These are phyloP conservation scores for Herpetomonas samuelpessoai DNA, from an alignment of 208 protist genomes.

Conservation along the genomic window DNA sequence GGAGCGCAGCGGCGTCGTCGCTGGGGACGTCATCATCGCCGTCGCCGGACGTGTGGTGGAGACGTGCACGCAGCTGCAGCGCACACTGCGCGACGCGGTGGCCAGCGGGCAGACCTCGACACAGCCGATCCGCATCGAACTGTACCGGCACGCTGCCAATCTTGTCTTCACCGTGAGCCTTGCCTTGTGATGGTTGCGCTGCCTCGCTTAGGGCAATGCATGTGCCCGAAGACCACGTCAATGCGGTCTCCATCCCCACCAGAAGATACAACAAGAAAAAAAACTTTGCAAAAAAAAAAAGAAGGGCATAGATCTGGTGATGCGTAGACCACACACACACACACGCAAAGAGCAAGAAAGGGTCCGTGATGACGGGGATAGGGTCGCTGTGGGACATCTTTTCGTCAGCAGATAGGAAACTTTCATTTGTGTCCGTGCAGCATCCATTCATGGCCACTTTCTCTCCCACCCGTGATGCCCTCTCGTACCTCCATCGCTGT, in stretches of 20 bases:
- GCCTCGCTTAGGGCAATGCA: background rate
- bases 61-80: conserved; percentile 37
- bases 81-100: conserved; percentile 22
- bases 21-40: conserved; percentile 45
- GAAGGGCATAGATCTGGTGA: too few species aligned
- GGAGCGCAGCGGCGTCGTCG: conserved; percentile 27
- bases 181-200: conserved; percentile 9
- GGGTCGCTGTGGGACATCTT: too few species aligned
- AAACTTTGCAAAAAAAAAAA: background rate
- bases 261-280: conserved; percentile 8
- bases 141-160: conserved; percentile 43
- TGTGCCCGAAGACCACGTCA: too few species aligned
- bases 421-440: too few species aligned
- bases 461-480: too few species aligned
- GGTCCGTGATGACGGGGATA: too few species aligned
- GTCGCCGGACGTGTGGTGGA: conserved; percentile 14
- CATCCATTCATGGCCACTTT: too few species aligned
- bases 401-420: too few species aligned
- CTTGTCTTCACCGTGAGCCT: conserved; percentile 21
- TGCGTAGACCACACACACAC: too few species aligned
- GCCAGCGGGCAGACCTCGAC: background rate
- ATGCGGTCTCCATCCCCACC: too few species aligned
- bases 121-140: conserved; percentile 17
- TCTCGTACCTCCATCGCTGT: too few species aligned
- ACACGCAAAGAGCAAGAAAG: too few species aligned